Evolutionary conservation across 441 rosid species (phyloP).

Genomic region (Euphorbia corollata): DNA sequence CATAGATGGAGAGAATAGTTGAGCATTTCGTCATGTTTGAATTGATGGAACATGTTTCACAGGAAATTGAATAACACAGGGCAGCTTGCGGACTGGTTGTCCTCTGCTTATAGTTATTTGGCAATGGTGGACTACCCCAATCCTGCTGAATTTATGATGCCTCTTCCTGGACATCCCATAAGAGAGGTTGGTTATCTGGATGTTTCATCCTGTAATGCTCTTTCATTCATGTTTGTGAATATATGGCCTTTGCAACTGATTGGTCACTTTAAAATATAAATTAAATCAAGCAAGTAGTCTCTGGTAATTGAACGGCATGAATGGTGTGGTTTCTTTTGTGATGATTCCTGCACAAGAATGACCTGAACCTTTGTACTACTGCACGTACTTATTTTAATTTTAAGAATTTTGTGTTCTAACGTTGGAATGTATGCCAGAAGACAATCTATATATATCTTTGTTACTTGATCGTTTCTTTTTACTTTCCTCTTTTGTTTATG

Average conservation of each 20-base stretch:
- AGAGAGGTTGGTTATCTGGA: slow-evolving; percentile 59
- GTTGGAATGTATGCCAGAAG: neutral
- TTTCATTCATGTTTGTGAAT: neutral
- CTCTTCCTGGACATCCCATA: slow-evolving; percentile 80
- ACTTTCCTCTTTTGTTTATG: neutral
- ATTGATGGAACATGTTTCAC: slow-evolving; percentile 22
- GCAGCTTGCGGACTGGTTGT: slow-evolving; percentile 66
- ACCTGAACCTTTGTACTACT: neutral
- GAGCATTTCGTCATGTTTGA: neutral
- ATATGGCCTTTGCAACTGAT: neutral
- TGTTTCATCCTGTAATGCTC: neutral
- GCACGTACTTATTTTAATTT: neutral
- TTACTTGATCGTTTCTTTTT: neutral
- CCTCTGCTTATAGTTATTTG: slow-evolving; percentile 78
- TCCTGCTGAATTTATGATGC: slow-evolving; percentile 74
- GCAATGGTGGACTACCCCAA: slow-evolving; percentile 88
- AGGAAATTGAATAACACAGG: slow-evolving; percentile 52
- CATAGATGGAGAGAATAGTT: neutral
- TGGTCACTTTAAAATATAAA: too few relatives aligned
- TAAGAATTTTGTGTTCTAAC: neutral
- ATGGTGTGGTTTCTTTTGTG: neutral
- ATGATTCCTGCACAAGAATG: neutral
- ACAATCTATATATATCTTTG: neutral
- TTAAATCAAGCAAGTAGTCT: too few relatives aligned
- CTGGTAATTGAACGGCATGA: too few relatives aligned